Percentiles rank a stretch among this genome's conserved stretches.
Conservation (phyloP, 768 basidiomycete genomes). For the Mycena galericulata region DNA sequence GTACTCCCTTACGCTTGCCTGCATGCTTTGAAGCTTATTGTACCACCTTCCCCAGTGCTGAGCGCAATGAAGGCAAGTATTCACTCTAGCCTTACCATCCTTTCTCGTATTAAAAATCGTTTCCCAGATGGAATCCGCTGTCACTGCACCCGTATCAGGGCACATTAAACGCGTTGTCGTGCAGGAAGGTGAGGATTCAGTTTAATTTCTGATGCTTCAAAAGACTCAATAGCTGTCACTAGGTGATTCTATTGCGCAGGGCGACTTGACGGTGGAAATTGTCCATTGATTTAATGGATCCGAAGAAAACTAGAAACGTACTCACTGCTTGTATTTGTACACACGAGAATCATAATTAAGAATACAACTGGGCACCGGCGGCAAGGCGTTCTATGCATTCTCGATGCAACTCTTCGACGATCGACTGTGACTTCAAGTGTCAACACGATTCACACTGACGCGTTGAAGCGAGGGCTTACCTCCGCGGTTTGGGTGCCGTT, state of each 20-base stretch:
- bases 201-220: not conserved
- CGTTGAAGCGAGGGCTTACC: slow-evolving; percentile 41
- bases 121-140: slow-evolving; percentile 94
- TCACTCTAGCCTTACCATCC: slow-evolving; percentile 19
- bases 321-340: slow-evolving; percentile 21
- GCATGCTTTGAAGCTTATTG: slow-evolving; percentile 35
- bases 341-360: slow-evolving; percentile 28
- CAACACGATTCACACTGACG: slow-evolving; percentile 7
- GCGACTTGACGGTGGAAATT: slow-evolving; percentile 92
- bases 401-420: slow-evolving; percentile 63
- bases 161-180: slow-evolving; percentile 95
- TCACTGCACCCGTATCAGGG: slow-evolving; percentile 96
- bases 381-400: slow-evolving; percentile 56
- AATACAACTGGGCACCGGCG: slow-evolving; percentile 40
- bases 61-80: slow-evolving; percentile 93
- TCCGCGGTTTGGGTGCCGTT: slow-evolving; percentile 54
- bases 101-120: slow-evolving; percentile 31
- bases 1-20: slow-evolving; percentile 46
- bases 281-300: slow-evolving; percentile 68
- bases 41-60: slow-evolving; percentile 66
- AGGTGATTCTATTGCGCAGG: slow-evolving; percentile 96
- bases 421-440: slow-evolving; percentile 55
- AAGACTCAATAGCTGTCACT: slow-evolving; percentile 7
- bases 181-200: slow-evolving; percentile 72
- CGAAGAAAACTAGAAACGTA: slow-evolving; percentile 21